Evolutionary conservation across 2,329 filamentous ascomycete genomes (phyloP), one percentile per base, ranked within the genome.

Genomic region (Cladosporium sp.): DNA sequence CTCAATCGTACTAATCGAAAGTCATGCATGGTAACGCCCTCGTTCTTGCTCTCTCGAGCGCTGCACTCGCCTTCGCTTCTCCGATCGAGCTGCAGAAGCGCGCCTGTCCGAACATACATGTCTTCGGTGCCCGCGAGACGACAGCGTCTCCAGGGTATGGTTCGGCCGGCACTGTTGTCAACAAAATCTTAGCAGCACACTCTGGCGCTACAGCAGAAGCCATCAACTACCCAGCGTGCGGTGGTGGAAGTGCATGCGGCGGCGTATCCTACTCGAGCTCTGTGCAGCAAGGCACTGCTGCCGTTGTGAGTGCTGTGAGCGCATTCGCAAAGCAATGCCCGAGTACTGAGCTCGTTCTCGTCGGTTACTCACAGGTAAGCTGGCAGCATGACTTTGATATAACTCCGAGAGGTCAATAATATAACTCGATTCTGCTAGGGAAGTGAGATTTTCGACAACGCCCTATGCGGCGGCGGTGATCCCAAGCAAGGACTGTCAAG

Each of bases 371-470:
- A 5, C 42, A 45, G 42, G 42, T 45, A 28, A 45, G 42, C 42
- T 45, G 24, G 42, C 13, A 22, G 22, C 40, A 22, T 44, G 22
- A 17, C 15, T 28, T 7, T 28, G 22, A 2, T 45, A 25, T 45
- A 15, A 17, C 28, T 15, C 42, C 3, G 15, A n/a, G 25, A 44
- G 28, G 42, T 22, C 17, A 45, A 22, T 28, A 13, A 28, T 25
- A 22, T 45, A n/a, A 45, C 22, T 3, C 3, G 24, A 17, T 8
- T 17, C 19, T 85, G 81, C 9, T 35, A 84, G 78, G 83, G 83
- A 45, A 81, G 79, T 40, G 80, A 86, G 72, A 85, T 86, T 63
- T 79, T 84, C 69, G 83, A 86, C 62, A 80, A 84, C 61, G 82
- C 82, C 6, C 71, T 85, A 28, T 86, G 83, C 64, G 83, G 83